Evolutionary conservation across 2,329 filamentous ascomycete genomes (phyloP), one percentile per base, ranked within the genome.

Genomic region (Pseudopithomyces maydicus): DNA sequence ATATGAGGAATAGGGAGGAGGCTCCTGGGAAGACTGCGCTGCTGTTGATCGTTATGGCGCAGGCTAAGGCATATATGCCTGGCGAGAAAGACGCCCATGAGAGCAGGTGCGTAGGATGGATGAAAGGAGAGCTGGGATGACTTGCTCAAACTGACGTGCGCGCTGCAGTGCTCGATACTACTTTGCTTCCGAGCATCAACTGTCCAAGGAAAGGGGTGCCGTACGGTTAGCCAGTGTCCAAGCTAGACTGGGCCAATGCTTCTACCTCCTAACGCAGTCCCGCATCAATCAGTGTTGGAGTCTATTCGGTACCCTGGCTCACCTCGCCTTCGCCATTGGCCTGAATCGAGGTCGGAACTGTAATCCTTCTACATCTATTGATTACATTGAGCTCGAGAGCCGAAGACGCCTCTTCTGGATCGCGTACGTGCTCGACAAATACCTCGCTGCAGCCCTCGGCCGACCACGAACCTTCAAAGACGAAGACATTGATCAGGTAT

Each of bases 281-380:
- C 78, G 85, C 0, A 82, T 85, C 63, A 87, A 87, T 53, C 82
- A 85, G 39, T 84, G 82, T 17, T 87, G 85, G 84, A 86, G 84
- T 63, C 75, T 81, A 2, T 87, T 88, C 64, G 85, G 85, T 0
- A 85, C 80, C 2, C 79, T 82, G 0, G 74, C 85, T 2, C 85
- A 85, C 48, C 77, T 87, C 1, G 76, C 81, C 0, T 78, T 80
- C 2, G 78, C 74, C 3, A 74, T 84, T 1, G 80, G 82, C 3
- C 54, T 78, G n/a, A 74, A 80, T 52, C 71, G 79, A 17, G 73
- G 76, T 2, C 69, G 76, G 44, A 75, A 73, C 46, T 68, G 59
- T 23, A 62, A 68, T 44, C 62, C 54, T 23, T 67, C 73, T 19
- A 68, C 62, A 1, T 71, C 65, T 8, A 59, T 74, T 1, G 79